Conservation (phyloP, 2,329 filamentous ascomycete species). For the Thelonectria rubi region DNA sequence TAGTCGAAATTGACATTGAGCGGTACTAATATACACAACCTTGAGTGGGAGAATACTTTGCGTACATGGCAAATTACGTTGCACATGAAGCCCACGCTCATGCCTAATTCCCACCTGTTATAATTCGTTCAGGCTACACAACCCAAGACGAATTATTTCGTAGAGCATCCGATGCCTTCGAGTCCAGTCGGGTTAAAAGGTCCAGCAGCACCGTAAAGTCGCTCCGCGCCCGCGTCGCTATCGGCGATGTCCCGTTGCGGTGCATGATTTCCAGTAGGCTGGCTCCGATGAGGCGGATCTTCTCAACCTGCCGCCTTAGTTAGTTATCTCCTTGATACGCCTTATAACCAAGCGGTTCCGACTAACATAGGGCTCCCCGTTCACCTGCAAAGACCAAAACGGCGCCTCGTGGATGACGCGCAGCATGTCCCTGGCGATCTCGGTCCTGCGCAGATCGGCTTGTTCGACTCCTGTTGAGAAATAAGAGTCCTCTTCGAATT, state of each 20-base stretch:
- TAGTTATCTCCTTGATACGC: neutral
- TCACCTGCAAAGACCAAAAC: constrained; percentile 53
- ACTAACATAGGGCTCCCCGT: constrained; percentile 52
- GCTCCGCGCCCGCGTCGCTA: constrained; percentile 49
- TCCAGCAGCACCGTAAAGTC: constrained; percentile 54
- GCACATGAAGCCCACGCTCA: no score
- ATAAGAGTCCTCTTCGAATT: constrained; percentile 47
- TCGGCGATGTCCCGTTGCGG: constrained; percentile 48
- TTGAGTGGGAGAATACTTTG: no score
- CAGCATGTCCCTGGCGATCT: constrained; percentile 55
- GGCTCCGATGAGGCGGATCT: constrained; percentile 51
- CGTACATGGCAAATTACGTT: neutral
- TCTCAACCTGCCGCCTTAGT: constrained; percentile 47
- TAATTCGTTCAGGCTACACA: neutral
- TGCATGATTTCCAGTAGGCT: constrained; percentile 52
- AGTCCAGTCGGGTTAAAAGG: constrained; percentile 52
- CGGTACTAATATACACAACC: no score
- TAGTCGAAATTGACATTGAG: no score
- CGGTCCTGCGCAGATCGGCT: constrained; percentile 49
- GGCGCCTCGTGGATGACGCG: constrained; percentile 52
- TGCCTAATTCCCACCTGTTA: no score
- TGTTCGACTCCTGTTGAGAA: constrained; percentile 45
- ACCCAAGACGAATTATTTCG: constrained; percentile 41
- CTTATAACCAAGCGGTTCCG: neutral
- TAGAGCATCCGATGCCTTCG: constrained; percentile 54